A percentile compares a stretch with the other conserved stretches of the same genome.
Conservation (phyloP, 1,139 yeast genomes). For the Trichomonascaceae sp. region DNA sequence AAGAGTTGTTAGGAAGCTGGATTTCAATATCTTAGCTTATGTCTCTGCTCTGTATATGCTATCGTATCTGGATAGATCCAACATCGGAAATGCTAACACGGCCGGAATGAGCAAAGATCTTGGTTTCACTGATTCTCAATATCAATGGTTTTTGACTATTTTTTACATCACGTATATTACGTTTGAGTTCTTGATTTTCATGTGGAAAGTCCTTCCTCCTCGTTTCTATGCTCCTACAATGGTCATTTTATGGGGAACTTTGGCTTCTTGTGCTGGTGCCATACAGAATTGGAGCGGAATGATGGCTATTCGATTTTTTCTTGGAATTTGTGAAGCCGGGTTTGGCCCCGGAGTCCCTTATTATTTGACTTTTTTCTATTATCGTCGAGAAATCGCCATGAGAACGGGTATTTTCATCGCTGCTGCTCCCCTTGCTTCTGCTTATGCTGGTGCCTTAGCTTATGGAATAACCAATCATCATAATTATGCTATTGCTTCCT, state of each 20-base stretch:
- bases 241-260: constrained; percentile 27
- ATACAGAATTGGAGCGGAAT: constrained; percentile 21
- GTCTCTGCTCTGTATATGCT: constrained; percentile 47
- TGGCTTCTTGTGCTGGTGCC: constrained; percentile 23
- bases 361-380: constrained; percentile 28
- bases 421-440: constrained; percentile 28
- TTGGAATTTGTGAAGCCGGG: constrained; percentile 28
- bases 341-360: constrained; percentile 32
- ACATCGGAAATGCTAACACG: constrained; percentile 56
- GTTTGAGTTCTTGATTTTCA: constrained; percentile 21
- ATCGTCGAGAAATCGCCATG: constrained; percentile 33
- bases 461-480: constrained; percentile 35
- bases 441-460: constrained; percentile 30
- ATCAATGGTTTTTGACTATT: constrained; percentile 26
- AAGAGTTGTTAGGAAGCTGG: constrained; percentile 17
- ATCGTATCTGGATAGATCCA: constrained; percentile 54
- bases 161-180: constrained; percentile 29
- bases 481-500: constrained; percentile 22
- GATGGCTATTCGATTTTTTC: constrained; percentile 25
- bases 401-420: constrained; percentile 53
- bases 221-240: constrained; percentile 23
- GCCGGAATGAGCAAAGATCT: constrained; percentile 53
- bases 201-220: constrained; percentile 24
- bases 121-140: constrained; percentile 36
- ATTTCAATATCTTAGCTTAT: constrained; percentile 15